These are phyloP conservation scores for Geotrichum europaeum DNA, from an alignment of 1,139 yeast genomes.

Conservation along the genomic window DNA sequence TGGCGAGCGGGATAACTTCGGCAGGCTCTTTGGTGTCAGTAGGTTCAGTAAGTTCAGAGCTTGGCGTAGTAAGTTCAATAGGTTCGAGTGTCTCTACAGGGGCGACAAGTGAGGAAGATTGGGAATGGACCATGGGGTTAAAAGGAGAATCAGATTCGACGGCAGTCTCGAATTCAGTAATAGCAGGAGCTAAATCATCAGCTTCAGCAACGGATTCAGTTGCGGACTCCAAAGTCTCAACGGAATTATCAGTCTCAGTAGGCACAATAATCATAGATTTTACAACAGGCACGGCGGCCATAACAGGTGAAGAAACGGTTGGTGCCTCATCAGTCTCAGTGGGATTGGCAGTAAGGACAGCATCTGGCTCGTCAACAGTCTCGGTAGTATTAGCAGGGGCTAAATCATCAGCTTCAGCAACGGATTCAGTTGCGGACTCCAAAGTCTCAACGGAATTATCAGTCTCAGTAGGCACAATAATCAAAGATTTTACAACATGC, in stretches of 20 bases:
- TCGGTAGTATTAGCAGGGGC: too few relatives aligned
- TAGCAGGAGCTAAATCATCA: neutral
- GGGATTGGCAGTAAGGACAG: neutral
- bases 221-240: neutral
- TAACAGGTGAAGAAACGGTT: neutral
- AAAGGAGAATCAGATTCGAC: neutral
- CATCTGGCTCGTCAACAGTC: too few relatives aligned
- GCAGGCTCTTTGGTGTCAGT: neutral
- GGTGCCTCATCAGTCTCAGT: neutral
- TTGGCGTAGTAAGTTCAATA: neutral
- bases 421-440: neutral
- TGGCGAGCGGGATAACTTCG: neutral
- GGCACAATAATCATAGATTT: too few relatives aligned
- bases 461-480: too few relatives aligned
- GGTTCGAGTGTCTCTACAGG: neutral
- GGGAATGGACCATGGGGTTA: neutral
- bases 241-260: too few relatives aligned
- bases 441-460: neutral
- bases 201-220: neutral
- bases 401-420: too few relatives aligned
- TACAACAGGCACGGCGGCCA: neutral
- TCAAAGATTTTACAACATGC: neutral
- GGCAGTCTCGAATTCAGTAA: neutral
- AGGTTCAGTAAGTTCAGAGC: neutral
- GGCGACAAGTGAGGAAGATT: neutral